Evolutionary conservation across 768 basidiomycete species (phyloP).

Genomic region (Mycena chlorophos): DNA sequence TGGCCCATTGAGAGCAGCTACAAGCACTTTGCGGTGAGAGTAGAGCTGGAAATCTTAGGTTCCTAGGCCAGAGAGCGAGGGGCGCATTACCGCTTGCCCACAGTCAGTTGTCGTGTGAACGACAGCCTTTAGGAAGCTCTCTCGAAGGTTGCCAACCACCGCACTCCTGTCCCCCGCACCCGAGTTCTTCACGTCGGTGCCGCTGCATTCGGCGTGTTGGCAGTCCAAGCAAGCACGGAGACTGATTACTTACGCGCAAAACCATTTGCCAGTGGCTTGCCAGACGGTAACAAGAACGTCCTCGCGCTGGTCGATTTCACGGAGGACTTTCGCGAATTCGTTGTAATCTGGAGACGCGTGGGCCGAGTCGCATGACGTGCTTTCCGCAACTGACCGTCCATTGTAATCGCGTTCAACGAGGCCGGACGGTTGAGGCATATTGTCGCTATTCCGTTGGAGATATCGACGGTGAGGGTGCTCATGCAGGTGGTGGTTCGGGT

Average conservation of each 20-base stretch:
- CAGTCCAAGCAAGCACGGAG: background rate
- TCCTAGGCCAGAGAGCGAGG: background rate
- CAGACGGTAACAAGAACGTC: conserved; percentile 68
- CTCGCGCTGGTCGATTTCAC: conserved; percentile 56
- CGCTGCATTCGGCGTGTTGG: conserved; percentile 37
- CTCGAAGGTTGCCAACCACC: conserved; percentile 37
- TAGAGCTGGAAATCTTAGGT: conserved; percentile 48
- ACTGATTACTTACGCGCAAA: conserved; percentile 62
- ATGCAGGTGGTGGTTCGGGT: background rate
- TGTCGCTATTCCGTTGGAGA: conserved; percentile 63
- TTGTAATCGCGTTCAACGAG: conserved; percentile 59
- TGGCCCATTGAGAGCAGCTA: conserved; percentile 73
- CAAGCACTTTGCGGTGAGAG: conserved; percentile 65
- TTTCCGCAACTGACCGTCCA: conserved; percentile 37
- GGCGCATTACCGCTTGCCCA: conserved; percentile 59
- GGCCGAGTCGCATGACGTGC: too few species aligned
- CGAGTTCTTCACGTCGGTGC: conserved; percentile 52
- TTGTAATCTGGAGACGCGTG: conserved; percentile 58
- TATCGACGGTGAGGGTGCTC: conserved; percentile 42
- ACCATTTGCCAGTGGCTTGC: conserved; percentile 74
- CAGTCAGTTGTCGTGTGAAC: conserved; percentile 57
- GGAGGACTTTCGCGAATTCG: conserved; percentile 55
- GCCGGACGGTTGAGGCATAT: conserved; percentile 65
- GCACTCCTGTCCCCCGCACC: conserved; percentile 15
- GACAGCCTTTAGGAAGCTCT: conserved; percentile 47